These are phyloP conservation scores for Aspergillus vadensis DNA, from an alignment of 2,329 filamentous ascomycete genomes.

Conservation along the genomic window DNA sequence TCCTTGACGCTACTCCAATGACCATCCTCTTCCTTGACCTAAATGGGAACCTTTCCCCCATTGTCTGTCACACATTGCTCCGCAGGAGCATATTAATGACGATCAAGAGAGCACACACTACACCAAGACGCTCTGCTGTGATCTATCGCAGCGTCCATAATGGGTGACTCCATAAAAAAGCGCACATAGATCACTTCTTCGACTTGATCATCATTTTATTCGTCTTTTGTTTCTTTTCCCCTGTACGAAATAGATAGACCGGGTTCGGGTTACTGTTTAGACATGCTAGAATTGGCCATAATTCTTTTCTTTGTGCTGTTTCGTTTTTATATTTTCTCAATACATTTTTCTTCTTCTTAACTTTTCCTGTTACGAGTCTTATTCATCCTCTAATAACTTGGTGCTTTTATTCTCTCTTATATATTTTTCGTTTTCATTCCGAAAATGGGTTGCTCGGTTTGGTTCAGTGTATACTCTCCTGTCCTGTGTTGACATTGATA, in stretches of 20 bases:
- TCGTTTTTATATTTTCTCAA: background rate
- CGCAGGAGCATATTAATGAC: background rate
- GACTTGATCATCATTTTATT: slow-evolving; percentile 11
- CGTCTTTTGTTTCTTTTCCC: slow-evolving; percentile 18
- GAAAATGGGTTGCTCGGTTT: too few species aligned
- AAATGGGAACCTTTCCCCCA: background rate
- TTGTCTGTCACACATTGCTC: slow-evolving; percentile 5
- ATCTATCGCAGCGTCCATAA: background rate
- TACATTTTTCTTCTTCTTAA: background rate
- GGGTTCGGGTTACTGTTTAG: slow-evolving; percentile 23
- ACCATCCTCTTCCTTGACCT: slow-evolving; percentile 19
- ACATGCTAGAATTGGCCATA: slow-evolving; percentile 20
- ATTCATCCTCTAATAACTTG: background rate
- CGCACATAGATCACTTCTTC: slow-evolving; percentile 9
- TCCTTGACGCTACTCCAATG: slow-evolving; percentile 19
- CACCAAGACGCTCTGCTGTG: background rate
- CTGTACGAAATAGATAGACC: slow-evolving; percentile 35
- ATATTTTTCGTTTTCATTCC: background rate
- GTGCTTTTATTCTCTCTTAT: background rate
- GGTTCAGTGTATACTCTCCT: too few species aligned
- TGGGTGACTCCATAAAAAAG: background rate
- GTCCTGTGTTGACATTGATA: too few species aligned
- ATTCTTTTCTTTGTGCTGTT: slow-evolving; percentile 9
- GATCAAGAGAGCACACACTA: background rate
- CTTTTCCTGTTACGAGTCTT: too few species aligned